Evolutionary conservation across 352 stramenopile species (phyloP).

Genomic region (Stephanocyclus meneghinianus): DNA sequence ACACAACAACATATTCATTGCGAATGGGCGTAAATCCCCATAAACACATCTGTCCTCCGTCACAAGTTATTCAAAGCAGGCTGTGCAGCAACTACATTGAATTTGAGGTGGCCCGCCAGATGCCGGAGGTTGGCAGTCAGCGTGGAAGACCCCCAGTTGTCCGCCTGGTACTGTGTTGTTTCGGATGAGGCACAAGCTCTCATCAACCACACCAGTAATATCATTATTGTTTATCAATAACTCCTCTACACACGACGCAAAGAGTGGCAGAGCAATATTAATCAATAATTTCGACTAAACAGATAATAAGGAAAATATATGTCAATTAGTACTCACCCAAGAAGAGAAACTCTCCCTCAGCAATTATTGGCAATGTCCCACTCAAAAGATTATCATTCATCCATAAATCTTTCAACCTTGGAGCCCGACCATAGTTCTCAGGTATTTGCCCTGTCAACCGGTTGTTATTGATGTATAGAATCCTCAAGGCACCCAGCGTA

Average conservation of each 20-base stretch:
- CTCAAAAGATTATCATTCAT: constrained; percentile 56
- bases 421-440: constrained; percentile 40
- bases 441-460: constrained; percentile 65
- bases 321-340: constrained; percentile 33
- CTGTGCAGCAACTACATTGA: constrained; percentile 58
- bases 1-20: too few relatives aligned
- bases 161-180: constrained; percentile 47
- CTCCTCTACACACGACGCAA: constrained; percentile 35
- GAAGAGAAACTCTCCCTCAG: constrained; percentile 56
- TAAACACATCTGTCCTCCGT: too few relatives aligned
- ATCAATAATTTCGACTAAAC: neutral
- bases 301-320: neutral
- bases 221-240: constrained; percentile 59
- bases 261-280: neutral
- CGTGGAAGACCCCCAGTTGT: constrained; percentile 51
- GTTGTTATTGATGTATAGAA: constrained; percentile 74
- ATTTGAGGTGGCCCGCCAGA: constrained; percentile 47
- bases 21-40: too few relatives aligned
- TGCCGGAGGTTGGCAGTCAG: constrained; percentile 55
- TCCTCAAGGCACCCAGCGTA: constrained; percentile 26
- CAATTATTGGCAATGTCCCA: constrained; percentile 49
- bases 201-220: constrained; percentile 51
- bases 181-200: constrained; percentile 50
- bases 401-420: constrained; percentile 51
- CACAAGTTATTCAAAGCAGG: constrained; percentile 51